phyloP scores from a whole-genome alignment of 1,139 yeast genomes.

The Spathaspora sp. region DNA sequence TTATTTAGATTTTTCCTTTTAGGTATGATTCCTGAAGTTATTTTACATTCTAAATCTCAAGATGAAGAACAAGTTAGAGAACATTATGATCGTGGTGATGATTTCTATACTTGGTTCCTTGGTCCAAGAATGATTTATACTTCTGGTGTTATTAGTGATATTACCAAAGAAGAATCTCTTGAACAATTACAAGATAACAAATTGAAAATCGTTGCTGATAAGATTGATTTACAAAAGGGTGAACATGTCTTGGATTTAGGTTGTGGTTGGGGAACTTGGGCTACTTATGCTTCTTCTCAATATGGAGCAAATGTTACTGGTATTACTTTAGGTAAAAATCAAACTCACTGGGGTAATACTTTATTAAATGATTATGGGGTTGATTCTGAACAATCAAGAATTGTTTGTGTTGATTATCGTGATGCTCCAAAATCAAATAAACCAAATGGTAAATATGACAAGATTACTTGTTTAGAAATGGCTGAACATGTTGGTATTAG shows the following conservation, averaged over 20 bases:
- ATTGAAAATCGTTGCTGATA: constrained; percentile 83
- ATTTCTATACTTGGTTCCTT: constrained; percentile 89
- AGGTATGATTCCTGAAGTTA: constrained; percentile 92
- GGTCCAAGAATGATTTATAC: constrained; percentile 96
- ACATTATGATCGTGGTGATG: constrained; percentile 96
- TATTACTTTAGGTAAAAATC: constrained; percentile 85
- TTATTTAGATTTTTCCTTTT: constrained; percentile 79
- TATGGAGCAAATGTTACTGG: constrained; percentile 89
- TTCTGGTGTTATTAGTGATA: constrained; percentile 79
- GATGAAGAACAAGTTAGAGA: constrained; percentile 97
- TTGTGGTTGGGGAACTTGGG: constrained; percentile 97
- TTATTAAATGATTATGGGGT: constrained; percentile 71
- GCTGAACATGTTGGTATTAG: constrained; percentile 96
- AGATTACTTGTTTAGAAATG: constrained; percentile 92
- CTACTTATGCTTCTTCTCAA: constrained; percentile 78
- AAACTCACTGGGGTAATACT: constrained; percentile 85
- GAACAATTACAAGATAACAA: constrained; percentile 92
- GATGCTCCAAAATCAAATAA: constrained; percentile 75
- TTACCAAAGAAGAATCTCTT: constrained; percentile 67
- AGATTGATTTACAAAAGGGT: constrained; percentile 70
- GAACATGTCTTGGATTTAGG: constrained; percentile 83
- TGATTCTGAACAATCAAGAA: constrained; percentile 64
- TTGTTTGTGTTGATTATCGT: constrained; percentile 85
- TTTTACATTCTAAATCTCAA: constrained; percentile 87
- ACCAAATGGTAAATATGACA: constrained; percentile 67